phyloP scores from a whole-genome alignment of 2,329 filamentous ascomycete genomes.

The Fusarium fujikuroi region DNA sequence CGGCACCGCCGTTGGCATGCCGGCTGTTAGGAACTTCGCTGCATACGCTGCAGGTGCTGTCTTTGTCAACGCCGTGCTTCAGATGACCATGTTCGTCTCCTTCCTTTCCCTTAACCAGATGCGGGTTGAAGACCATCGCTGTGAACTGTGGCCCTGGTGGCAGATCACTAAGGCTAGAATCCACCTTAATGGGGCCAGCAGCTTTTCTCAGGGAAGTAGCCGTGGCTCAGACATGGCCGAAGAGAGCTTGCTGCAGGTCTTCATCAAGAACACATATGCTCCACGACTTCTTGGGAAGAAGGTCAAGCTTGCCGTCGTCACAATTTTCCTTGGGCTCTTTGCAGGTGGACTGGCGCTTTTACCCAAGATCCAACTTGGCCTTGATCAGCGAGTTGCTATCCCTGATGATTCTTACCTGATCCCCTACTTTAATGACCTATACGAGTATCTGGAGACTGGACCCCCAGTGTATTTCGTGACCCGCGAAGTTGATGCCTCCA shows the following conservation, averaged over 20 bases:
- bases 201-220: constrained; percentile 63
- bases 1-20: constrained; percentile 96
- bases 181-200: constrained; percentile 68
- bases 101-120: constrained; percentile 91
- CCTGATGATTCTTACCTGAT: constrained; percentile 95
- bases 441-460: constrained; percentile 89
- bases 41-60: constrained; percentile 96
- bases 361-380: constrained; percentile 83
- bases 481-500: constrained; percentile 80
- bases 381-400: constrained; percentile 95
- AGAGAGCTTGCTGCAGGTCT: constrained; percentile 83
- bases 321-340: constrained; percentile 88
- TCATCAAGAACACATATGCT: constrained; percentile 92
- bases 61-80: constrained; percentile 94
- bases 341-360: constrained; percentile 86
- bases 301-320: constrained; percentile 79
- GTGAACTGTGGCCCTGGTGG: constrained; percentile 92
- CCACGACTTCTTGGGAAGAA: constrained; percentile 82
- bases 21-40: constrained; percentile 96
- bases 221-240: constrained; percentile 80
- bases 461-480: constrained; percentile 98
- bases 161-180: constrained; percentile 79
- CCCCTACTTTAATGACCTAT: constrained; percentile 94
- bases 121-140: constrained; percentile 86
- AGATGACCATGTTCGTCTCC: constrained; percentile 97